A percentile compares a stretch with the other conserved stretches of the same genome.
These are phyloP conservation scores for Trichoderma virens DNA, from an alignment of 495 filamentous ascomycete genomes.

Conservation along the genomic window DNA sequence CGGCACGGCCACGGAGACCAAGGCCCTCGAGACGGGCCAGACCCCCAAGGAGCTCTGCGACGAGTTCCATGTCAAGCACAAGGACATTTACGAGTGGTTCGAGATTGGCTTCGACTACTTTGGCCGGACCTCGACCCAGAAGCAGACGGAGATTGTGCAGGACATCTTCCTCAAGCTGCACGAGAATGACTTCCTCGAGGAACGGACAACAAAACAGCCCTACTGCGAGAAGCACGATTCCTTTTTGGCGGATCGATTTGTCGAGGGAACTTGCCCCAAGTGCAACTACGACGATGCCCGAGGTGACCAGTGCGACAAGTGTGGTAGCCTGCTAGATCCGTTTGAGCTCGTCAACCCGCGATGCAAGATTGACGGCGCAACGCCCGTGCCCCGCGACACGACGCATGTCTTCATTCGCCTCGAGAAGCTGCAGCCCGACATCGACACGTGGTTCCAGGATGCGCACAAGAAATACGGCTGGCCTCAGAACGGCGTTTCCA, in stretches of 20 bases:
- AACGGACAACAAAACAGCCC: conserved; percentile 67
- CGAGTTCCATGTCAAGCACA: conserved; percentile 79
- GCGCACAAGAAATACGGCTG: conserved; percentile 46
- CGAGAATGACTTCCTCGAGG: conserved; percentile 71
- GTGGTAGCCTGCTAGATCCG: conserved; percentile 69
- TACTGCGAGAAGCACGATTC: conserved; percentile 78
- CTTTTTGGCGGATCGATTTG: conserved; percentile 89
- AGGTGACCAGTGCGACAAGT: conserved; percentile 78
- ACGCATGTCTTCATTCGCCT: conserved; percentile 65
- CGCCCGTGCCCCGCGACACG: conserved; percentile 59
- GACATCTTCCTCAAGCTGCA: conserved; percentile 73
- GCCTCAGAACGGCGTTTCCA: conserved; percentile 66
- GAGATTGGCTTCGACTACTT: conserved; percentile 78
- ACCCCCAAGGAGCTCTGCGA: conserved; percentile 66
- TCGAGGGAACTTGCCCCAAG: conserved; percentile 79
- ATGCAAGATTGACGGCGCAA: conserved; percentile 80
- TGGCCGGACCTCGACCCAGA: conserved; percentile 69
- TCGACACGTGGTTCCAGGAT: conserved; percentile 62
- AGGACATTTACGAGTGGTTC: conserved; percentile 77
- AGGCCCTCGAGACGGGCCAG: conserved; percentile 50
- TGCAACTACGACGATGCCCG: conserved; percentile 77
- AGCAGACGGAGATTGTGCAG: conserved; percentile 82
- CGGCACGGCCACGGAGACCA: conserved; percentile 77
- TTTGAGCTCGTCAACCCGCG: conserved; percentile 50
- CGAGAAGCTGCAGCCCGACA: conserved; percentile 67